phyloP scores from a whole-genome alignment of 805 yeast genomes.

The Candida vaughaniae region DNA sequence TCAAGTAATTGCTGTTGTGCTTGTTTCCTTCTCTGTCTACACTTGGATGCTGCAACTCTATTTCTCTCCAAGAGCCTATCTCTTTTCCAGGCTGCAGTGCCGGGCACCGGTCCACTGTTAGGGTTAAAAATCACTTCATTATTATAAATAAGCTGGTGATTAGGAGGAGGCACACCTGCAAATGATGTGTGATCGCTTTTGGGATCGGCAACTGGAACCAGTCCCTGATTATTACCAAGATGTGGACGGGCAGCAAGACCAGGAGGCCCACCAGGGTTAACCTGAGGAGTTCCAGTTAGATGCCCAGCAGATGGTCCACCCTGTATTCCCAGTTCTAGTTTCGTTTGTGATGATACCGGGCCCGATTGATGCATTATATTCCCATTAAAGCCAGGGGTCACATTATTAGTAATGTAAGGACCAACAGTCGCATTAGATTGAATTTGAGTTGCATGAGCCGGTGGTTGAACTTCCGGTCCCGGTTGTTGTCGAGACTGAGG shows the following conservation, averaged over 20 bases:
- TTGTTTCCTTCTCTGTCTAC: slow-evolving; percentile 66
- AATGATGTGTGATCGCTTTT: slow-evolving; percentile 6
- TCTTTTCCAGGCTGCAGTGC: slow-evolving; percentile 67
- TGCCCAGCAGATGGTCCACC: too few relatives aligned
- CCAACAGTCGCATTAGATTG: background rate
- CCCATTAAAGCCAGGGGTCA: background rate
- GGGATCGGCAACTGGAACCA: background rate
- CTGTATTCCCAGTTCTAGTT: too few relatives aligned
- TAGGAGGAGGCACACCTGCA: slow-evolving; percentile 49
- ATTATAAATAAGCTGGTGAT: slow-evolving; percentile 51
- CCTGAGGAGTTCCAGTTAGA: background rate
- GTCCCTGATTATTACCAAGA: background rate
- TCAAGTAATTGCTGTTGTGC: slow-evolving; percentile 67
- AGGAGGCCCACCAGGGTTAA: background rate
- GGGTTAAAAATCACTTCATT: slow-evolving; percentile 56
- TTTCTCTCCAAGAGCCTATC: slow-evolving; percentile 61
- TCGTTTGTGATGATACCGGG: background rate
- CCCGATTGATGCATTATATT: background rate
- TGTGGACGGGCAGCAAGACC: background rate
- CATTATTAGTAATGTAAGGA: background rate
- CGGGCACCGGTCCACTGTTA: slow-evolving; percentile 57
- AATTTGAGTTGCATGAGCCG: background rate
- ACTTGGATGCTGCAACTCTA: slow-evolving; percentile 66
- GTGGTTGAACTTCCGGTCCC: background rate
- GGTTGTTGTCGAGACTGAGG: background rate